These are phyloP conservation scores for Neopestalotiopsis rosae DNA, from an alignment of 2,329 filamentous ascomycete genomes.

Conservation along the genomic window DNA sequence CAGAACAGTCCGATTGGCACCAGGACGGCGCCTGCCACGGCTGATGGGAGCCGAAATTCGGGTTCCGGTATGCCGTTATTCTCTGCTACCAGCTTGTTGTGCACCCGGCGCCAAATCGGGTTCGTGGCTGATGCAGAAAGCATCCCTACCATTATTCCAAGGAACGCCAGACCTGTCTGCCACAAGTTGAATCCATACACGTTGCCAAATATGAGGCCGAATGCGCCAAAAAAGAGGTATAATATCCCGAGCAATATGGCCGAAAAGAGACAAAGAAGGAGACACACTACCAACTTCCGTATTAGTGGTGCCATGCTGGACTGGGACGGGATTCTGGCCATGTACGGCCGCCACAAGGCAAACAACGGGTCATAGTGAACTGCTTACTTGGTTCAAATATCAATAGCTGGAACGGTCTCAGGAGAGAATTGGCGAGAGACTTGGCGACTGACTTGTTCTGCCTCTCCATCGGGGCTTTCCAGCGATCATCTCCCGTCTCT, in stretches of 20 bases:
- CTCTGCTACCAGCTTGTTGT: conserved; percentile 58
- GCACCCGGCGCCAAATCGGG: conserved; percentile 69
- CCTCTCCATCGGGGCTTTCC: conserved; percentile 79
- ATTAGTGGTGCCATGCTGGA: not conserved
- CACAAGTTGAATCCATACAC: conserved; percentile 80
- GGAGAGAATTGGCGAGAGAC: conserved; percentile 64
- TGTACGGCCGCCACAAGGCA: not conserved
- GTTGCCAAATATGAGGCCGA: conserved; percentile 76
- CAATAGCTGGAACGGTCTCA: conserved; percentile 80
- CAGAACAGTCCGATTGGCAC: conserved; percentile 85
- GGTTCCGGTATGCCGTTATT: conserved; percentile 72
- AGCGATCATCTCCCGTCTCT: conserved; percentile 79
- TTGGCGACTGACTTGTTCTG: conserved; percentile 68
- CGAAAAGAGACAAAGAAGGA: conserved; percentile 81
- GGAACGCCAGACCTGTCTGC: conserved; percentile 80
- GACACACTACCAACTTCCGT: conserved; percentile 24
- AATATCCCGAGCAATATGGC: conserved; percentile 86
- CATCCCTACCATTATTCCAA: conserved; percentile 75
- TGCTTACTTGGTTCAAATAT: conserved; percentile 70
- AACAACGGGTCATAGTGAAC: conserved; percentile 56
- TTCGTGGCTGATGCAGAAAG: conserved; percentile 64
- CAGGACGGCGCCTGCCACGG: conserved; percentile 75
- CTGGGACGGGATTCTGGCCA: too few relatives aligned
- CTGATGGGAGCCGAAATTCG: conserved; percentile 82
- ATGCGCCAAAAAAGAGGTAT: conserved; percentile 91